Conservation (phyloP, 2,329 filamentous ascomycete species). For the Sporothrix luriei region DNA sequence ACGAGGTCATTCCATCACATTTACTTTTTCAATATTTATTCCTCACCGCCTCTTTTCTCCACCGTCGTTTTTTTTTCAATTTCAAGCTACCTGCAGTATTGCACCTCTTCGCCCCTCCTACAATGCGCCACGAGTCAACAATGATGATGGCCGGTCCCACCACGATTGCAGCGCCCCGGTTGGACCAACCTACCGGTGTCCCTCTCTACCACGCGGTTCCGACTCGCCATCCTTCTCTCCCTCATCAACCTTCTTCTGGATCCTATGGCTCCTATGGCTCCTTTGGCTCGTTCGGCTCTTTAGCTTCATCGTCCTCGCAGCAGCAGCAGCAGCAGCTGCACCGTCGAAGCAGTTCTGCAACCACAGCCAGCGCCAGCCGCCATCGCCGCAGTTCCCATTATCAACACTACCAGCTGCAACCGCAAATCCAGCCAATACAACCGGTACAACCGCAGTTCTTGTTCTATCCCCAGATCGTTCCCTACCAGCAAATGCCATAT, state of each 20-base stretch:
- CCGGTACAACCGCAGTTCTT: not conserved
- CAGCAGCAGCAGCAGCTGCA: not conserved
- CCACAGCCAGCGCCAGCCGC: not conserved
- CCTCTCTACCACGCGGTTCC: not conserved
- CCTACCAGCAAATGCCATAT: conserved; percentile 23
- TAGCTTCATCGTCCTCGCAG: not conserved
- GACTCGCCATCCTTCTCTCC: not conserved
- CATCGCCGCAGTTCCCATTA: not conserved
- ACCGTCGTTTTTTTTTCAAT: not conserved
- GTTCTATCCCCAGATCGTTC: conserved; percentile 3
- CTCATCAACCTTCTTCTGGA: conserved; percentile 2
- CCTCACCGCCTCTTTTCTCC: not conserved
- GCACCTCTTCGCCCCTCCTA: no score
- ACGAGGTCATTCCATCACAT: not conserved
- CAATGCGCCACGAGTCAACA: not conserved
- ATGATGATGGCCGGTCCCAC: conserved; percentile 29
- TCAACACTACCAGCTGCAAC: not conserved
- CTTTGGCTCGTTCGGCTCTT: no score
- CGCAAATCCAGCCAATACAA: not conserved
- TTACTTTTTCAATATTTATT: not conserved
- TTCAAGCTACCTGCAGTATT: not conserved
- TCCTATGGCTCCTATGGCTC: no score
- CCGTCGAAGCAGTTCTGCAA: not conserved
- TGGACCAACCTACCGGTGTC: conserved; percentile 16
- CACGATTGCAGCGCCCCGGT: conserved; percentile 20